phyloP scores from a whole-genome alignment of 1,284 basidiomycete species.

The Ceratobasidium theobromae region DNA sequence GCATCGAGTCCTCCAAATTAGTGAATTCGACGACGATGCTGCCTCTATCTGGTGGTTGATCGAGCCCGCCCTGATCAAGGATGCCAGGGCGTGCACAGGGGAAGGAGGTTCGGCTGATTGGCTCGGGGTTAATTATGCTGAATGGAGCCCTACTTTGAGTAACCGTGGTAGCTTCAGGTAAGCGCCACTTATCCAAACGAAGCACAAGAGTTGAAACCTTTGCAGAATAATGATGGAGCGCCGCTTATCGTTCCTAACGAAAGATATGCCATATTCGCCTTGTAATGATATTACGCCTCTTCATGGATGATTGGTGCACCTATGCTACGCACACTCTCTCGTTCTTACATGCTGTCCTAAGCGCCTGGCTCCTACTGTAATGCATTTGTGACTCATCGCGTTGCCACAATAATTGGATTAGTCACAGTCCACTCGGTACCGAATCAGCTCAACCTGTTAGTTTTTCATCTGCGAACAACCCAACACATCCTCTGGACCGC shows the following conservation, averaged over 20 bases:
- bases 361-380: too few relatives aligned
- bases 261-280: too few relatives aligned
- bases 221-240: slow-evolving; percentile 16
- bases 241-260: neutral
- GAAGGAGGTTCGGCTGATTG: neutral
- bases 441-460: too few relatives aligned
- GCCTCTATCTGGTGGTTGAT: slow-evolving; percentile 1
- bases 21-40: slow-evolving; percentile 1
- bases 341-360: too few relatives aligned
- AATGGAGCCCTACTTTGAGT: slow-evolving; percentile 7
- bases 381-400: too few relatives aligned
- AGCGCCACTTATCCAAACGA: neutral
- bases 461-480: neutral
- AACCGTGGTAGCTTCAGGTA: slow-evolving; percentile 9
- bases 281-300: too few relatives aligned
- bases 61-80: neutral
- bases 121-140: slow-evolving; percentile 14
- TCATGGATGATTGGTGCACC: too few relatives aligned
- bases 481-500: neutral
- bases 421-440: too few relatives aligned
- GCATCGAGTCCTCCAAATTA: slow-evolving; percentile 4
- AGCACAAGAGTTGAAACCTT: neutral
- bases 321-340: too few relatives aligned
- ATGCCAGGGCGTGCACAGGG: neutral
- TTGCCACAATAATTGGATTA: too few relatives aligned